Evolutionary conservation across 169 alveolate genomes (phyloP).

Genomic region (Eimeria brunetti): DNA sequence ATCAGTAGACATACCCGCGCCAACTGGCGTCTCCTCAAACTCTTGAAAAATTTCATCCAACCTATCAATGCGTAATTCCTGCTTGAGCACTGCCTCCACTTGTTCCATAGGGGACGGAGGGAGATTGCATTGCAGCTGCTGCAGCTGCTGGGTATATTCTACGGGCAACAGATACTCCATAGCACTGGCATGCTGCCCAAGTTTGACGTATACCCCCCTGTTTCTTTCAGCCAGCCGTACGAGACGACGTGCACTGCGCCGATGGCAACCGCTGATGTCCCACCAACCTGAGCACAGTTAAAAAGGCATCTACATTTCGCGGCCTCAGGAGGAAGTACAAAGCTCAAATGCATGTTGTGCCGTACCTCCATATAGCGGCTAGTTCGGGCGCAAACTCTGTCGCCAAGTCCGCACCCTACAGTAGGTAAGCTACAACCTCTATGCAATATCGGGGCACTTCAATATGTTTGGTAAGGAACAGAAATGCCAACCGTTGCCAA

Average conservation of each 20-base stretch:
- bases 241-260: constrained; percentile 80
- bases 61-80: constrained; percentile 80
- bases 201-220: constrained; percentile 87
- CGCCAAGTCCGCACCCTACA: background rate
- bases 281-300: constrained; percentile 35
- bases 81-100: constrained; percentile 83
- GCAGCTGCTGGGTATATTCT: constrained; percentile 85
- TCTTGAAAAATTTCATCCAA: constrained; percentile 83
- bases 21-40: constrained; percentile 87
- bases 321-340: background rate
- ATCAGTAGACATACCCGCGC: constrained; percentile 69
- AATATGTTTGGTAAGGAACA: background rate
- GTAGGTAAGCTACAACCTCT: background rate
- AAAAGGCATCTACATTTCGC: background rate
- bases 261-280: constrained; percentile 77
- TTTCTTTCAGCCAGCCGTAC: constrained; percentile 79
- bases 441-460: background rate
- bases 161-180: constrained; percentile 85
- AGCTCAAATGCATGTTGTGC: background rate
- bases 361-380: background rate
- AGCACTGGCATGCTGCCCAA: constrained; percentile 87
- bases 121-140: constrained; percentile 81
- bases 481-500: background rate
- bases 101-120: constrained; percentile 82
- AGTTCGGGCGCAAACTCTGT: background rate